Conservation (phyloP, 768 basidiomycete genomes). For the Phanerodontia chrysosporium region DNA sequence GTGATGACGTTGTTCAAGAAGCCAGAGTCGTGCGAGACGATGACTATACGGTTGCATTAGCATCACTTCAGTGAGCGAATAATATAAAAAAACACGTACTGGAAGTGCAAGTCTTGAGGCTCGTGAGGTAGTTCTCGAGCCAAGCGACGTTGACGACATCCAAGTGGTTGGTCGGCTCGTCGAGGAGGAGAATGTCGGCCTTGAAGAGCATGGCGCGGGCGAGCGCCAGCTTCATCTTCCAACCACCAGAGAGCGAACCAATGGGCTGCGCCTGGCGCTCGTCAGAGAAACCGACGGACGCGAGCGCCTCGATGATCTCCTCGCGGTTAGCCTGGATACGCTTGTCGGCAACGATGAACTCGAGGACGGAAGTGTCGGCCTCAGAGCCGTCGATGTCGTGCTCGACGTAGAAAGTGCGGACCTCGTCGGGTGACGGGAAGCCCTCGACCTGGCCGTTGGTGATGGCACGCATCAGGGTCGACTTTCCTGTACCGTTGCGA, state of each 20-base stretch:
- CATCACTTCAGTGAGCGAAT: constrained; percentile 10
- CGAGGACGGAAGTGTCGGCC: constrained; percentile 83
- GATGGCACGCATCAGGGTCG: constrained; percentile 89
- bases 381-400: constrained; percentile 98
- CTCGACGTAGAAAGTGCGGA: constrained; percentile 99
- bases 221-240: constrained; percentile 99
- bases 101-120: constrained; percentile 88
- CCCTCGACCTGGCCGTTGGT: constrained; percentile 96
- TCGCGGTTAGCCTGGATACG: constrained; percentile 68
- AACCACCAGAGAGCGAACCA: constrained; percentile 92
- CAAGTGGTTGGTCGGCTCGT: constrained; percentile 96
- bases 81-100: constrained; percentile 44
- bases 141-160: constrained; percentile 97
- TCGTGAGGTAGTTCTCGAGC: constrained; percentile 91
- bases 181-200: constrained; percentile 93
- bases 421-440: constrained; percentile 95
- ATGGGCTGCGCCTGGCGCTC: constrained; percentile 84
- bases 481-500: constrained; percentile 98
- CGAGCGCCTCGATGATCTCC: constrained; percentile 77
- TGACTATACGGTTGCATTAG: constrained; percentile 47
- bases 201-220: constrained; percentile 97
- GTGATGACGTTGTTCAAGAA: constrained; percentile 99
- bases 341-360: constrained; percentile 83
- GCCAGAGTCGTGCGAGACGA: constrained; percentile 95
- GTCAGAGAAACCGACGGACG: constrained; percentile 88